Base-by-base conservation (phyloP, 2,329 filamentous ascomycete species). In the Arthrobotrys pseudoclavata region DNA sequence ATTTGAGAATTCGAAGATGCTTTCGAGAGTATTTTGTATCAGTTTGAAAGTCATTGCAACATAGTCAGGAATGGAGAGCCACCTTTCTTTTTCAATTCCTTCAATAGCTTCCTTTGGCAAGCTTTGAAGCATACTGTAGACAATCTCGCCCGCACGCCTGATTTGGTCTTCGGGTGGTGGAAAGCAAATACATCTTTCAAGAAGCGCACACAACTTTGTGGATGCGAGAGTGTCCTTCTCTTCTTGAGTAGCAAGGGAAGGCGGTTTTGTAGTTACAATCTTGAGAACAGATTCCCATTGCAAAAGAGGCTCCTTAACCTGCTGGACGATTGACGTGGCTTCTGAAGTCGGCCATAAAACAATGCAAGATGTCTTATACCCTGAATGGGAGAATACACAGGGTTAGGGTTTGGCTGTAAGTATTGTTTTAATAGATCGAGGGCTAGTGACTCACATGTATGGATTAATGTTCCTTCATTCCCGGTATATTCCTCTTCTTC, bases 271-370 rank as follows among this genome's bases (percentile, higher is more conserved):
- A 22, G 64, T 67, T 6, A 77, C 53, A 4, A 71, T 62, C 3
- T 37, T 47, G 1, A 71, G 61, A 34, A 77, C 20, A 10, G 40
- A 20, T 4, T 77, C 52, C 74, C 74, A 77, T 3, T 52, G 18
- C 24, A 77, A 20, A 18, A 20, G 66, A n/a, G 61, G 61, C 20
- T 71, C 74, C 12, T 57, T 53, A 1, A 63, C 26, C 31, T 68
- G 67, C 47, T 70, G 55, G 2, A 26, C 34, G n/a, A 77, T 77
- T 3, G 67, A 71, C 24, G 4, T 45, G 1, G 61, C 67, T 26
- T 77, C 74, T 18, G 47, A 52, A 15, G 67, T 77, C 22, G 74
- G 74, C 74, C 74, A 77, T n/a, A 77, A n/a, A 12, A 71, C 48
- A 18, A 77, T 77, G 34, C 67, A 77, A 6, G 67, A 60, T 13